These are phyloP conservation scores for Botrytis hyacinthi DNA, from an alignment of 2,329 filamentous ascomycete genomes.

Conservation along the genomic window DNA sequence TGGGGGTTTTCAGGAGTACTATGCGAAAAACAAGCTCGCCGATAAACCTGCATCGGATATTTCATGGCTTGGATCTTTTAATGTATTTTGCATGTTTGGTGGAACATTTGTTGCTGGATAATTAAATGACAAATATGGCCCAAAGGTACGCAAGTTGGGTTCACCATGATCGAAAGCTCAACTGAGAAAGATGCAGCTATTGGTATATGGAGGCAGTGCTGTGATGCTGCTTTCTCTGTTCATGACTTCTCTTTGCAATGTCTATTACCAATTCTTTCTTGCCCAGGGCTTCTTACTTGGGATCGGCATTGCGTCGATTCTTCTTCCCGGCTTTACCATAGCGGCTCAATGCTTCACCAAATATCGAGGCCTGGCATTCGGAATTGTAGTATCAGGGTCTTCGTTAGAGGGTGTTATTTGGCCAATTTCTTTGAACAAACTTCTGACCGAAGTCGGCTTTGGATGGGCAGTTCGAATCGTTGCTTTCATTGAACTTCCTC, in stretches of 20 bases:
- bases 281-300: slow-evolving; percentile 33
- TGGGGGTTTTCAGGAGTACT: slow-evolving; percentile 41
- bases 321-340: slow-evolving; percentile 30
- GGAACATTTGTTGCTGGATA: slow-evolving; percentile 8
- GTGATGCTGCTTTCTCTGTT: slow-evolving; percentile 20
- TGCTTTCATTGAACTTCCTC: slow-evolving; percentile 31
- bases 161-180: neutral
- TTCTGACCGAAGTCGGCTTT: slow-evolving; percentile 38
- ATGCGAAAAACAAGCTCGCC: slow-evolving; percentile 27
- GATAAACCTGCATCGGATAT: slow-evolving; percentile 28
- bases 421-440: slow-evolving; percentile 37
- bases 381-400: slow-evolving; percentile 33
- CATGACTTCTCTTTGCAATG: slow-evolving; percentile 34
- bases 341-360: slow-evolving; percentile 25
- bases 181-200: neutral
- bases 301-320: slow-evolving; percentile 31
- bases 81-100: slow-evolving; percentile 36
- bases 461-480: slow-evolving; percentile 31
- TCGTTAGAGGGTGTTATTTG: slow-evolving; percentile 40
- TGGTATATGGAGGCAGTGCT: slow-evolving; percentile 17
- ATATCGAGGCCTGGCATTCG: slow-evolving; percentile 30
- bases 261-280: slow-evolving; percentile 40
- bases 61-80: slow-evolving; percentile 40
- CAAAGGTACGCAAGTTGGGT: slow-evolving; percentile 24
- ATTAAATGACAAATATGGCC: slow-evolving; percentile 35